These are phyloP conservation scores for Eleusine indica DNA, from an alignment of 176 grass and related monocot genomes.

Conservation along the genomic window DNA sequence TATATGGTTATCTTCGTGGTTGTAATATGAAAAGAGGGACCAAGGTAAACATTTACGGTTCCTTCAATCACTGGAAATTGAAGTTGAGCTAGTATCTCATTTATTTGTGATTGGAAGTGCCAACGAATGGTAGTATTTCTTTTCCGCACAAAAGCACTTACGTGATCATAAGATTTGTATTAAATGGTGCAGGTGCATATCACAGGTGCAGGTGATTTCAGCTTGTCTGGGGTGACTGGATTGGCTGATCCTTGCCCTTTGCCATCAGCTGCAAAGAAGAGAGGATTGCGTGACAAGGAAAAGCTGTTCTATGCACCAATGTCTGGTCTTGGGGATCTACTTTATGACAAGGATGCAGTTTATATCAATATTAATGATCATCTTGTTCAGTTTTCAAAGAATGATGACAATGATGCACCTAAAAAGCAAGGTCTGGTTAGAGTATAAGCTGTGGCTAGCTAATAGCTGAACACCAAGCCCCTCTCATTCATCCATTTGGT, in stretches of 20 bases:
- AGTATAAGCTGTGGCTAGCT: not conserved
- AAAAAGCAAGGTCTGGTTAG: slow-evolving; percentile 51
- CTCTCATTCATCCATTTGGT: slow-evolving; percentile 12
- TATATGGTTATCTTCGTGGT: slow-evolving; percentile 97
- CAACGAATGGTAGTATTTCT: not conserved
- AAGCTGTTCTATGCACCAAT: slow-evolving; percentile 98
- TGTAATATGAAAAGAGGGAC: slow-evolving; percentile 95
- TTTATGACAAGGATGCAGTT: slow-evolving; percentile 95
- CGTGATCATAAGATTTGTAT: slow-evolving; percentile 20
- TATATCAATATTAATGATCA: slow-evolving; percentile 98
- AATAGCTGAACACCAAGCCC: not conserved
- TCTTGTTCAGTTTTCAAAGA: slow-evolving; percentile 94
- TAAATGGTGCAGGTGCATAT: slow-evolving; percentile 82
- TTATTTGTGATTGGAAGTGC: slow-evolving; percentile 26
- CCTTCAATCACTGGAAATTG: slow-evolving; percentile 23
- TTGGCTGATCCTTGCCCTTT: slow-evolving; percentile 95
- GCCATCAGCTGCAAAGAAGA: slow-evolving; percentile 94
- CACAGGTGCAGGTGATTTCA: slow-evolving; percentile 91
- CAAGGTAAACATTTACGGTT: slow-evolving; percentile 59
- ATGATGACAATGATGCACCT: slow-evolving; percentile 50
- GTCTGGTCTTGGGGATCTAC: slow-evolving; percentile 98
- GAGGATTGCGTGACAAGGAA: slow-evolving; percentile 92
- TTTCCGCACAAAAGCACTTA: not conserved
- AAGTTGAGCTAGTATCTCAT: slow-evolving; percentile 21
- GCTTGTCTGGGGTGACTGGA: slow-evolving; percentile 72